Base-by-base conservation (phyloP, 1,284 basidiomycete genomes). In the Phlebopus sp. region DNA sequence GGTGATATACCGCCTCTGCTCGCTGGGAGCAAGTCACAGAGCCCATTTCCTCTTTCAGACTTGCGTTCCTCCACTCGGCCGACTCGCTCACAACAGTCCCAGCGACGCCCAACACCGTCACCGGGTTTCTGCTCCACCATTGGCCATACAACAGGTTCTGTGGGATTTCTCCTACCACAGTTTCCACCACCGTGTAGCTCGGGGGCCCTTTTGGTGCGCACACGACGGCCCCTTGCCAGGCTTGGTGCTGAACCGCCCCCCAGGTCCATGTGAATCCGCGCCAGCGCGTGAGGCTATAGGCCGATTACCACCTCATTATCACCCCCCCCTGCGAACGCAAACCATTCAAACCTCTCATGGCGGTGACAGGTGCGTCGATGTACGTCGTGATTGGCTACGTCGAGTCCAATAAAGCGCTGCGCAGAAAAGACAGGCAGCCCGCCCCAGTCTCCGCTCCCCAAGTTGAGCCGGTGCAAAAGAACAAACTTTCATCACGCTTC, bases 131-230 rank as follows among this genome's bases (percentile, higher is more conserved):
- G 23, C 23, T n/a, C n/a, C 17, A 14, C 13, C 14, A n/a, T 35
- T 18, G 4, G n/a, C 15, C 32, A 35, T 18, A n/a, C 32, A 21
- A 38, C 37, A n/a, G 19, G 14, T 19, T 25, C 32, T 48, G 45
- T 49, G 47, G 47, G 47, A 51, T 35, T 17, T 19, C 40, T 21
- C 31, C 25, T n/a, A 18, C 17, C 18, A 18, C 18, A 27, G 42
- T 57, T 61, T 59, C 57, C 56, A 59, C 60, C 50, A 42, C 32
- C 54, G 53, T 59, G 49, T 52, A 37, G 39, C 32, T 36, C 18
- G 39, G 39, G 36, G 29, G 27, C 35, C 30, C n/a, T 39, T 23
- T 25, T 39, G 25, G 23, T 39, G 37, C 9, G 37, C 37, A 10
- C 21, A 27, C 25, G 37, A 48, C 27, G 38, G 31, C 44, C 35